Percentiles rank a stretch among this genome's conserved stretches.
Evolutionary conservation across 1,284 basidiomycete genomes (phyloP).

Genomic region (Baeospora myosura): DNA sequence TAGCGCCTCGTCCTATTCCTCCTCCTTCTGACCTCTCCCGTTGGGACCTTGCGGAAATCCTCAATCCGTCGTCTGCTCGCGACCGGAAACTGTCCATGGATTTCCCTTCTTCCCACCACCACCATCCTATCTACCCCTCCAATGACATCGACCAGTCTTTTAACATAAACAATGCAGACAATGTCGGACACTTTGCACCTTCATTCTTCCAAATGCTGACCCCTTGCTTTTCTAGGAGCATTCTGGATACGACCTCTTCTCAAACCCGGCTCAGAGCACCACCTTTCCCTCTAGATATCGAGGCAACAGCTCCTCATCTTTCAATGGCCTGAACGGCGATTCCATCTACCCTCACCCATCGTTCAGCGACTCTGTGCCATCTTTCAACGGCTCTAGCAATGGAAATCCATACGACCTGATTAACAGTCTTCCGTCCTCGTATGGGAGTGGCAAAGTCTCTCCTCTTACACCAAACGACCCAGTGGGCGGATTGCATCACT

Average conservation of each 20-base stretch:
- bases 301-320: slow-evolving; percentile 37
- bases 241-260: slow-evolving; percentile 55
- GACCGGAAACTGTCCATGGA: slow-evolving; percentile 50
- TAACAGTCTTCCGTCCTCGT: slow-evolving; percentile 49
- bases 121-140: slow-evolving; percentile 44
- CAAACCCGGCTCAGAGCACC: slow-evolving; percentile 30
- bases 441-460: slow-evolving; percentile 65
- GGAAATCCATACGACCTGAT: slow-evolving; percentile 56
- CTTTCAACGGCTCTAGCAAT: slow-evolving; percentile 43
- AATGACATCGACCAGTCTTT: slow-evolving; percentile 47
- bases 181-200: neutral
- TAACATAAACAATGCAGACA: slow-evolving; percentile 28
- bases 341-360: slow-evolving; percentile 48
- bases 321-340: slow-evolving; percentile 47
- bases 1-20: slow-evolving; percentile 22
- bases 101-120: too few relatives aligned
- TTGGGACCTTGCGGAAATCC: slow-evolving; percentile 37
- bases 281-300: neutral
- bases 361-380: slow-evolving; percentile 50
- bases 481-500: slow-evolving; percentile 46
- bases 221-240: slow-evolving; percentile 27
- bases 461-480: slow-evolving; percentile 65
- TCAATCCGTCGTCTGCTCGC: slow-evolving; percentile 34
- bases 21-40: slow-evolving; percentile 24
- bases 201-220: slow-evolving; percentile 12